Evolutionary conservation across 768 basidiomycete genomes (phyloP), one percentile per base, ranked within the genome.

Genomic region (Butyriboletus loyo): DNA sequence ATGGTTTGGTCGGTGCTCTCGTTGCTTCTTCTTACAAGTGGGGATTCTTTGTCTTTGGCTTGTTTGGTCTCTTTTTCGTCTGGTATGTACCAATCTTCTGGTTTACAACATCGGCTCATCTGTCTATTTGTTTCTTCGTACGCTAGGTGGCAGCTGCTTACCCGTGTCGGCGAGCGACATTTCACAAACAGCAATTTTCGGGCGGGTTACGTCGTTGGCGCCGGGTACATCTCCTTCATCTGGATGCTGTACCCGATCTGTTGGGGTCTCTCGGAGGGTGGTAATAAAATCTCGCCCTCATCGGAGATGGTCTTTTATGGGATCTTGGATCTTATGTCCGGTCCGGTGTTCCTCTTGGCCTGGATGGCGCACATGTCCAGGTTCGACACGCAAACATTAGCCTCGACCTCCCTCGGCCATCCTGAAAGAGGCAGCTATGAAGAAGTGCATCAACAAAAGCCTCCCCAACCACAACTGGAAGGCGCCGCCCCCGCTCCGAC

Each of bases 271-370:
- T 73, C 74, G 24, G 81, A 82, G 49, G 81, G 81, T 15, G 71
- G 72, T 6, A 77, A 81, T 64, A 72, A 69, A 50, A 83, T 84
- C 60, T 59, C 73, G 5, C 72, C 77, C 24, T 74, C 75, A 35
- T 68, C 72, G 5, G 81, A 83, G 66, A 82, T 81, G 78, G 68
- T 80, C 52, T 77, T 73, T 62, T 82, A 81, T 65, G 81, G 80
- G 44, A 70, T 82, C 50, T 71, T 75, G 50, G 75, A 76, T 39
- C 40, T 75, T 27, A 8, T 75, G 46, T 63, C 75, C 1, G 73
- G 65, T 1, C 75, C 75, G 0, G 50, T 75, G 22, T 76, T 74
- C 65, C 59, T 77, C 17, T 44, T 70, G 42, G 52, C 59, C 41
- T 72, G 60, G 53, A 60, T 75, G 28, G 65, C n/a, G 4, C 50